Base-by-base conservation (phyloP, 768 basidiomycete species). In the Lyophyllum decastes region DNA sequence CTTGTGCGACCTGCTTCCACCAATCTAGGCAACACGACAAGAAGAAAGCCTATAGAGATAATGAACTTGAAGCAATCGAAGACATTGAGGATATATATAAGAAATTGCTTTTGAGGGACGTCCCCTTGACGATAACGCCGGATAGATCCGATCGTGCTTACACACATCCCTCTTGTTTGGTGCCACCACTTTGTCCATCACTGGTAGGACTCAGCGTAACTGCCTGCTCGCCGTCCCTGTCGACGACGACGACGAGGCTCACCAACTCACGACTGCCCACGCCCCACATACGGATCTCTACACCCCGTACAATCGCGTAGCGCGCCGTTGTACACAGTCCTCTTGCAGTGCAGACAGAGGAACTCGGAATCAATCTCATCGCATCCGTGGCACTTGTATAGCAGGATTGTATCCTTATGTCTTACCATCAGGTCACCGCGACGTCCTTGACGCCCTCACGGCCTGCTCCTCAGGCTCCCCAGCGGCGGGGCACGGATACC, bases 381-480 rank as follows among this genome's bases (percentile, higher is more conserved):
- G 22, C 43, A 38, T 49, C 43, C 30, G 47, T 25, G 27, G 34
- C 35, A 30, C 22, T 40, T 26, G 21, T 43, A 55, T 52, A 46
- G 33, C 53, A 52, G 38, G 40, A 53, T 40, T 35, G 9, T 41
- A 48, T 26, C 9, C 41, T 52, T 49, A 78, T 78, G 77, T 62
- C 76, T 38, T 77, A 70, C 66, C 71, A 73, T 43, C 73, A 73
- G 59, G 70, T 77, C 30, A 67, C 77, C 26, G 60, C 84, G 21
- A 72, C 82, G 41, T 88, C 88, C 52, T 74, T 92, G 59, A 91
- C 88, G 0, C 91, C 91, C 52, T 84, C 88, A 35, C 81, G 91
- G 40, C 90, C 92, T 52, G 90, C 90, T 4, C 91, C 91, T 14
- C 84, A 83, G 52, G 88, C 85, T 2, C 90, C 90, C 2, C 65